Evolutionary conservation across 106 monocot species (phyloP).

Genomic region (Phalaenopsis equestris): DNA sequence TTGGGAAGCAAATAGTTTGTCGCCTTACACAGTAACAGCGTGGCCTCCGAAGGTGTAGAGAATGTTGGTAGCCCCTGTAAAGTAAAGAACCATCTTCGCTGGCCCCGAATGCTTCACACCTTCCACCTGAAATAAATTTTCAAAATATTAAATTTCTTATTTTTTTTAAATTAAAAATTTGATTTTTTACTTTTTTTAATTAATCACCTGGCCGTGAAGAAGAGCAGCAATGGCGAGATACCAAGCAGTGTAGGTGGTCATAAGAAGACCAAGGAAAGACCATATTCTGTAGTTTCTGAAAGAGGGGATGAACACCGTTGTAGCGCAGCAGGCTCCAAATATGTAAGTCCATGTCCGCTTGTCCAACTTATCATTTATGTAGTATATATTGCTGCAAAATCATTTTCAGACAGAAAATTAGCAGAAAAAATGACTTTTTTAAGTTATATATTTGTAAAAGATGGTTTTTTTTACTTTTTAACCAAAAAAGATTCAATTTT

Average conservation of each 20-base stretch:
- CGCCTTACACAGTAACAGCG: constrained; percentile 78
- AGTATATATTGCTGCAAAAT: constrained; percentile 61
- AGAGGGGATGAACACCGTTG: constrained; percentile 84
- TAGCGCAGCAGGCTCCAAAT: constrained; percentile 77
- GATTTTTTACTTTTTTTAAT: too few species aligned
- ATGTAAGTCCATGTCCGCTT: constrained; percentile 85
- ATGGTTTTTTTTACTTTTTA: too few species aligned
- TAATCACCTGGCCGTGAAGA: constrained; percentile 60
- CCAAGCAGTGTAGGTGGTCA: constrained; percentile 84
- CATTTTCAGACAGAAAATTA: too few species aligned
- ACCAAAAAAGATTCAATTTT: not conserved
- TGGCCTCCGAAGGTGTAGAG: constrained; percentile 81
- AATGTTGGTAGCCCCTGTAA: constrained; percentile 80
- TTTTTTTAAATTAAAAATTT: too few species aligned
- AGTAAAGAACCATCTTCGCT: constrained; percentile 60
- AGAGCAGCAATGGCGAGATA: constrained; percentile 61
- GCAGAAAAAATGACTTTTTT: too few species aligned
- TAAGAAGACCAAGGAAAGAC: constrained; percentile 67
- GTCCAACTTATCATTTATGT: constrained; percentile 75
- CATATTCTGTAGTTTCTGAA: constrained; percentile 83
- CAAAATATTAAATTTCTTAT: too few species aligned
- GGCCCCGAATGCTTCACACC: constrained; percentile 75
- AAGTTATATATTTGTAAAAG: too few species aligned
- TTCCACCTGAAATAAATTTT: constrained; percentile 34
- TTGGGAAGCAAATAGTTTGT: constrained; percentile 19